Percentiles rank a stretch among this genome's conserved stretches.
These are phyloP conservation scores for Hypericum perforatum DNA, from an alignment of 345 rosid species.

Conservation along the genomic window DNA sequence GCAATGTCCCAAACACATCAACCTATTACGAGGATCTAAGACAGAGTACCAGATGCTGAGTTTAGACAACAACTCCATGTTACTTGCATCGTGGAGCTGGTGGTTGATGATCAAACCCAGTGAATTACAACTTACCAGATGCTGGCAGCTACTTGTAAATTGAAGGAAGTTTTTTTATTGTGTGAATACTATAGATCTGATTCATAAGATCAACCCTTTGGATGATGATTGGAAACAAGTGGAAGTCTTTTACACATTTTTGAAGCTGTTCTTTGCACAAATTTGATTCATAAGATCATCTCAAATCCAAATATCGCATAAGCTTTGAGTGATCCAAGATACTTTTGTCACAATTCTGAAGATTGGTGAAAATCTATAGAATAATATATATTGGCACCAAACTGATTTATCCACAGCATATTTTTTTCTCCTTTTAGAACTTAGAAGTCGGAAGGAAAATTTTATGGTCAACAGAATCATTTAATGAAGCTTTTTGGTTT, in stretches of 20 bases:
- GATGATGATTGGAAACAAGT: conserved; percentile 63
- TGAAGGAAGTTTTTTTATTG: conserved; percentile 85
- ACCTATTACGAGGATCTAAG: conserved; percentile 57
- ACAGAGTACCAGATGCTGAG: conserved; percentile 70
- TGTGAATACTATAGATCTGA: conserved; percentile 71
- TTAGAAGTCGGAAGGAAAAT: too few species aligned
- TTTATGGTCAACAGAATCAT: too few species aligned
- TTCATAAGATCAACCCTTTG: conserved; percentile 61
- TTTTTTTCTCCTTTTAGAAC: too few species aligned
- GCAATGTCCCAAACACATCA: conserved; percentile 41
- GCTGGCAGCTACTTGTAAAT: conserved; percentile 71
- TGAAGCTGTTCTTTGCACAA: conserved; percentile 73
- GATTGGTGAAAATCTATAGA: too few species aligned
- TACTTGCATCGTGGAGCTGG: conserved; percentile 52
- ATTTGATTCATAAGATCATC: conserved; percentile 28
- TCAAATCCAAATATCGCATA: conserved; percentile 53
- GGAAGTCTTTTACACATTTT: conserved; percentile 52
- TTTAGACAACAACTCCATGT: conserved; percentile 85
- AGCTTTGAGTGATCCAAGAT: conserved; percentile 58
- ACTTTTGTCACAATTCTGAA: conserved; percentile 40
- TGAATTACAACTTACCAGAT: conserved; percentile 84
- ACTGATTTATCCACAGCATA: too few species aligned
- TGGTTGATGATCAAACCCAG: conserved; percentile 56
- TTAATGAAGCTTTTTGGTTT: too few species aligned
- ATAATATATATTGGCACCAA: too few species aligned